Conservation (phyloP, 2,329 filamentous ascomycete species). For the Aschersonia sp. region DNA sequence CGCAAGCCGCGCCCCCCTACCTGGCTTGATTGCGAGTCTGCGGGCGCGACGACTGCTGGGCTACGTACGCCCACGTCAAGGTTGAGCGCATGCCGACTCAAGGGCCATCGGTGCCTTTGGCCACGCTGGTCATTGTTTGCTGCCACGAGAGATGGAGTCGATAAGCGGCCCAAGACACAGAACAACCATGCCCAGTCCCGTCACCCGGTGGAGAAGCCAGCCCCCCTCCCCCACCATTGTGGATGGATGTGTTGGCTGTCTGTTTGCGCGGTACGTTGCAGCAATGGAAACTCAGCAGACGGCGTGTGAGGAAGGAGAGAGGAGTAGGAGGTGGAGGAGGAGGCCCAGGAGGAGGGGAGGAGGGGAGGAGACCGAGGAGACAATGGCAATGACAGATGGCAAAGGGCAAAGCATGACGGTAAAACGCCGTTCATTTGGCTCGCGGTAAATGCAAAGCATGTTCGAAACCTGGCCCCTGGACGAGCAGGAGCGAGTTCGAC, state of each 20-base stretch:
- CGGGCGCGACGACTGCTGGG: too few species aligned
- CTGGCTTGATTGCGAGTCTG: neutral
- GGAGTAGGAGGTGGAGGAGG: neutral
- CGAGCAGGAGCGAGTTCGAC: neutral
- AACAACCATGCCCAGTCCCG: neutral
- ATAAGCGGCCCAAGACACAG: neutral
- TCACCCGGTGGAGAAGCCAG: neutral
- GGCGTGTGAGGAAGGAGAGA: neutral
- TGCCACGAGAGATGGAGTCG: neutral
- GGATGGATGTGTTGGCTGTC: neutral
- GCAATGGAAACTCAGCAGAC: neutral
- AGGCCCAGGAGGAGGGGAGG: neutral
- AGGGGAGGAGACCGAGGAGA: neutral
- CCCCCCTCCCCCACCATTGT: neutral
- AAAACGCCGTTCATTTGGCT: neutral
- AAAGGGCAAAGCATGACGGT: neutral
- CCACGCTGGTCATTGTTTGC: too few species aligned
- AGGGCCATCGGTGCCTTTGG: too few species aligned
- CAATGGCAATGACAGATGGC: neutral
- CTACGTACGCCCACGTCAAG: neutral
- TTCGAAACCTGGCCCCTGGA: conserved; percentile 3
- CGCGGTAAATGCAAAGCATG: neutral
- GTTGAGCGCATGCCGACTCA: too few species aligned
- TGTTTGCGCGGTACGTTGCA: neutral
- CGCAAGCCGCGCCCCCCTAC: neutral